Base-by-base conservation (phyloP, 441 rosid genomes). In the Gossypium gossypioides region DNA sequence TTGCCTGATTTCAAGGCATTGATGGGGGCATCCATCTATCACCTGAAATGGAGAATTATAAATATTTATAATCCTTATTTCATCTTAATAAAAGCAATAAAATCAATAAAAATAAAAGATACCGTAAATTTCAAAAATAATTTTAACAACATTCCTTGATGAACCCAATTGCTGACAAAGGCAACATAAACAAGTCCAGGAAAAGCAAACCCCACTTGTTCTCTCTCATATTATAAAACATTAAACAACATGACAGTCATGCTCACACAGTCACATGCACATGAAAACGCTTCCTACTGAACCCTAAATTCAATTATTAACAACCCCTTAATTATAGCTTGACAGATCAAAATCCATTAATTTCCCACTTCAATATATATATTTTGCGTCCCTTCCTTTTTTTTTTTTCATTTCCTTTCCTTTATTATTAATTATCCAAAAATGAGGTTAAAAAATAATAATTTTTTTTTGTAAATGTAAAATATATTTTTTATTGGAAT, bases 311-410 rank as follows among this genome's bases (percentile, higher is more conserved):
- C 48, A 66, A 66, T 66, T 24, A 46, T 66, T 24, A 25, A n/a
- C 1, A 46, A 24, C 71, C 57, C 70, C 7, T 63, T 19, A n/a
- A 66, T 46, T 46, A 66, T 24, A 8, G 52, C 27, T 48, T 68
- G 44, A 46, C 68, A 64, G 62, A 69, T 64, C 50, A 21, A 69
- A 68, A n/a, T 3, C 64, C 62, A 68, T 51, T 51, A 52, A 40
- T n/a, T 32, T 34, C 72, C 58, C 46, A 52, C 70, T 75, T 19
- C 25, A 56, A 51, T n/a, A 72, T 61, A 34, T 34, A 6, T 34
- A 6, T 34, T 34, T 34, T 34, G 40, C 40, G 40, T 34, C 16
- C 51, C 58, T 77, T 61, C 59, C 80, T 68, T 61, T 71, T n/a
- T 21, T 37, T 55, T 34, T 34, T 6, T 34, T 1, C 40, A 34